Conservation (phyloP, 306 rosid species). For the Adenanthera pavonina region DNA sequence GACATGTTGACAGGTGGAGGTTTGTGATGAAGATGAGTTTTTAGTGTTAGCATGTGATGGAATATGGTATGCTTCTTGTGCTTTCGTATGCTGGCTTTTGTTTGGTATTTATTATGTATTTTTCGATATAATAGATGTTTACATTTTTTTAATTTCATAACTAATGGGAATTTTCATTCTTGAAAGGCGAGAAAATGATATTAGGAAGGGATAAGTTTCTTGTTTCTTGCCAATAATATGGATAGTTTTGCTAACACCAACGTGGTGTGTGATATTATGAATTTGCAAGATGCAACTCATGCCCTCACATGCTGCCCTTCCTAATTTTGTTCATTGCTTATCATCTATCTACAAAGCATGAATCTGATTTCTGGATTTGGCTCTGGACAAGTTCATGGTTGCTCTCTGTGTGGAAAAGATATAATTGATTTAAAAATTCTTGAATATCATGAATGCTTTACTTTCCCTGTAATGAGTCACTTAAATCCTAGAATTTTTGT, state of each 20-base stretch:
- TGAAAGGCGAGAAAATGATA: not conserved
- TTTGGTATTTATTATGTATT: conserved; percentile 15
- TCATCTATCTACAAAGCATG: not conserved
- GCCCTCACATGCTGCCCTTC: not conserved
- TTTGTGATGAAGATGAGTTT: conserved; percentile 89
- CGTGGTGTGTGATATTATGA: not conserved
- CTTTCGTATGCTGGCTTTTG: conserved; percentile 17
- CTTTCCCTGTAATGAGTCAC: not conserved
- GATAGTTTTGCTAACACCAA: not conserved
- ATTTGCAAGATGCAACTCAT: not conserved
- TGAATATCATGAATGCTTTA: not conserved
- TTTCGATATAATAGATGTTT: not conserved
- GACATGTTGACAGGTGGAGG: conserved; percentile 69
- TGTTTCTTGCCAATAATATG: conserved; percentile 16
- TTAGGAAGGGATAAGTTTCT: conserved; percentile 2
- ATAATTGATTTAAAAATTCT: not conserved
- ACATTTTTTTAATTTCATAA: conserved; percentile 12
- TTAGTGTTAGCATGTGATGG: conserved; percentile 79
- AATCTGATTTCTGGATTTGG: not conserved
- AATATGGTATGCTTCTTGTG: conserved; percentile 71
- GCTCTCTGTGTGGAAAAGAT: not conserved
- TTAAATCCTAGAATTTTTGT: conserved; percentile 12
- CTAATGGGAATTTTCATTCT: conserved; percentile 1
- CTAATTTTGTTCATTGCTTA: not conserved
- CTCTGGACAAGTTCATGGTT: not conserved